Percentiles rank a stretch among this genome's conserved stretches.
Conservation (phyloP, 257 asterid genomes). For the Mitragyna speciosa region DNA sequence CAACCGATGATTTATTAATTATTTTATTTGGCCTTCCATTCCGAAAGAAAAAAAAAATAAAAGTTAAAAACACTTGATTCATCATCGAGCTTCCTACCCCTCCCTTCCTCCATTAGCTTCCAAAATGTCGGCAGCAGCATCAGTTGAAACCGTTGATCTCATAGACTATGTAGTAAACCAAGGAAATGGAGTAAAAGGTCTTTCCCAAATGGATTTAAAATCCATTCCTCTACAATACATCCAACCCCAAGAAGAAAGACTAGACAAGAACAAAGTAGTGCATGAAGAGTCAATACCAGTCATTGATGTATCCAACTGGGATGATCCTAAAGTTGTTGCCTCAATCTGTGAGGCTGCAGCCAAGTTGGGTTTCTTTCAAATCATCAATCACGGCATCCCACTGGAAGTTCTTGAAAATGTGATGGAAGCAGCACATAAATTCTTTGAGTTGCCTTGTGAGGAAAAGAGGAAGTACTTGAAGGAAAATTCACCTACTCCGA, state of each 20-base stretch:
- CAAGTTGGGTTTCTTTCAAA: conserved; percentile 51
- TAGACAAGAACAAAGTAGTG: conserved; percentile 20
- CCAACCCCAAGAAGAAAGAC: conserved; percentile 39
- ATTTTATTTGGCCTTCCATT: too few relatives aligned
- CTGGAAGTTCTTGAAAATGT: conserved; percentile 42
- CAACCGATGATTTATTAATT: too few relatives aligned
- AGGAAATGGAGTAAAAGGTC: conserved; percentile 56
- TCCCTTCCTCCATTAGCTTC: neutral
- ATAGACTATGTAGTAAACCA: conserved; percentile 37
- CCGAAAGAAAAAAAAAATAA: too few relatives aligned
- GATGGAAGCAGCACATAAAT: neutral
- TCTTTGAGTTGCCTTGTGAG: conserved; percentile 52
- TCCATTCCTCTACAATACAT: conserved; percentile 39
- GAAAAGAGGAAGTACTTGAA: conserved; percentile 49
- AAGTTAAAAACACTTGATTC: too few relatives aligned
- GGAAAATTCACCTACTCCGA: conserved; percentile 44
- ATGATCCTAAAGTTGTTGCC: conserved; percentile 30
- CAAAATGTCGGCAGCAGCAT: conserved; percentile 29
- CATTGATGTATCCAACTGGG: conserved; percentile 42
- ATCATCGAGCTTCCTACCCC: too few relatives aligned
- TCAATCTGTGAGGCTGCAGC: conserved; percentile 46
- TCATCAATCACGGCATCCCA: conserved; percentile 50
- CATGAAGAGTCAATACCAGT: conserved; percentile 40
- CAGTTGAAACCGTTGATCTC: conserved; percentile 27
- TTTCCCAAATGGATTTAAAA: conserved; percentile 34